Evolutionary conservation across 805 yeast species (phyloP).

Genomic region (Starmerella floricola): DNA sequence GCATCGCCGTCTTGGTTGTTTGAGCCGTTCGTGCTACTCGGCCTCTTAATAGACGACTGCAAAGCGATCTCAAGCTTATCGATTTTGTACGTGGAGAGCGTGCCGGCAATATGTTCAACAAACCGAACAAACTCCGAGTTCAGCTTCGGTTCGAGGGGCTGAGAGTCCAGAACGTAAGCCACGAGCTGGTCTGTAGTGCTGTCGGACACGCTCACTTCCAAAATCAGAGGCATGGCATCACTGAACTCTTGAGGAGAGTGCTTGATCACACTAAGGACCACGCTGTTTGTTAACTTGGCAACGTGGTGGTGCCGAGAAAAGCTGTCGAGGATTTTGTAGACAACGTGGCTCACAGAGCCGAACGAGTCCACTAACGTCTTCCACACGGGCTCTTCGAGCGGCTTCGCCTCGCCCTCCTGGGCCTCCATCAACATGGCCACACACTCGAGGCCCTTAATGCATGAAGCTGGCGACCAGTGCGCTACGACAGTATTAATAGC

Average conservation of each 20-base stretch:
- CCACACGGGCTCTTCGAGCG: constrained; percentile 20
- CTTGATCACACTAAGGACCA: not conserved
- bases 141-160: constrained; percentile 13
- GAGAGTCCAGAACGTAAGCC: not conserved
- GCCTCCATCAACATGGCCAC: constrained; percentile 27
- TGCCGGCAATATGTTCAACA: constrained; percentile 10
- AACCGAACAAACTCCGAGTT: constrained; percentile 10
- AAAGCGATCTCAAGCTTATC: constrained; percentile 51
- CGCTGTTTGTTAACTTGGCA: not conserved
- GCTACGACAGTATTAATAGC: constrained; percentile 47
- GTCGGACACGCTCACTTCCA: not conserved
- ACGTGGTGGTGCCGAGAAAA: not conserved
- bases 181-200: constrained; percentile 1
- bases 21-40: no score
- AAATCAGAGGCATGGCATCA: constrained; percentile 9
- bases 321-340: not conserved
- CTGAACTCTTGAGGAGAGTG: constrained; percentile 15
- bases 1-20: not conserved
- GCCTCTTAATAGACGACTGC: constrained; percentile 44
- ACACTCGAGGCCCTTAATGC: constrained; percentile 26
- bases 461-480: constrained; percentile 31
- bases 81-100: constrained; percentile 19
- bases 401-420: constrained; percentile 11
- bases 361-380: constrained; percentile 6
- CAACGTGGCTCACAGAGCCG: not conserved